Evolutionary conservation across 176 grass and related monocot genomes (phyloP).

Genomic region (Luzula sylvatica): DNA sequence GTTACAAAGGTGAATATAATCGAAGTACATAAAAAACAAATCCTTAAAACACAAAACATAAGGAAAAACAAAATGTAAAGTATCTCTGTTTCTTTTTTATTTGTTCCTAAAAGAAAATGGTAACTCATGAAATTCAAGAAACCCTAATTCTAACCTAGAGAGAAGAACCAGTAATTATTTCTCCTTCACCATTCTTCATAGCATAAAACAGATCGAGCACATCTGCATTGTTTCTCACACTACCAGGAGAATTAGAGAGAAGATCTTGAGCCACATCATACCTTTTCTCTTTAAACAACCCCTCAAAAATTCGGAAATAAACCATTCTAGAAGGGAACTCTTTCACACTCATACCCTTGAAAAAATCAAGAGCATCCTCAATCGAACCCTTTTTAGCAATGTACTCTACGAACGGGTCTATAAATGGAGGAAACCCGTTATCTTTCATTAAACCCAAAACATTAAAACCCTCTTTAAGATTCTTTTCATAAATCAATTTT

Average conservation of each 20-base stretch:
- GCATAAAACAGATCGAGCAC: slow-evolving; percentile 47
- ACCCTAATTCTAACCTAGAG: background rate
- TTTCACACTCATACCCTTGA: slow-evolving; percentile 44
- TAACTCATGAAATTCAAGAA: too few species aligned
- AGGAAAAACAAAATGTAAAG: too few species aligned
- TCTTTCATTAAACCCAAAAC: slow-evolving; percentile 58
- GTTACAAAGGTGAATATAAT: too few species aligned
- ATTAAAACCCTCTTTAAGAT: slow-evolving; percentile 45
- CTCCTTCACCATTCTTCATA: slow-evolving; percentile 32
- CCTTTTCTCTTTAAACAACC: slow-evolving; percentile 49
- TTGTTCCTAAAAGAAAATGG: too few species aligned
- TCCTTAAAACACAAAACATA: too few species aligned
- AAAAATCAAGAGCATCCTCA: slow-evolving; percentile 45
- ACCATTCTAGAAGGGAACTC: slow-evolving; percentile 51
- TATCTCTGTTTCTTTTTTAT: too few species aligned
- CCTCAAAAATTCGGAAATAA: slow-evolving; percentile 40
- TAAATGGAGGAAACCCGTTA: slow-evolving; percentile 38
- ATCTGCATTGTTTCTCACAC: slow-evolving; percentile 52
- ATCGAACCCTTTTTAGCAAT: slow-evolving; percentile 58
- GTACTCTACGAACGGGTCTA: slow-evolving; percentile 42
- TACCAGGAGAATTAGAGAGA: slow-evolving; percentile 51
- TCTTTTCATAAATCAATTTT: slow-evolving; percentile 32
- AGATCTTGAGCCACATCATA: slow-evolving; percentile 51
- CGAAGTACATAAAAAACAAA: too few species aligned
- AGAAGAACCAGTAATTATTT: slow-evolving; percentile 4